A percentile compares a stretch with the other conserved stretches of the same genome.
Conservation (phyloP, 2,329 filamentous ascomycete species). For the Dendryphion nanum region DNA sequence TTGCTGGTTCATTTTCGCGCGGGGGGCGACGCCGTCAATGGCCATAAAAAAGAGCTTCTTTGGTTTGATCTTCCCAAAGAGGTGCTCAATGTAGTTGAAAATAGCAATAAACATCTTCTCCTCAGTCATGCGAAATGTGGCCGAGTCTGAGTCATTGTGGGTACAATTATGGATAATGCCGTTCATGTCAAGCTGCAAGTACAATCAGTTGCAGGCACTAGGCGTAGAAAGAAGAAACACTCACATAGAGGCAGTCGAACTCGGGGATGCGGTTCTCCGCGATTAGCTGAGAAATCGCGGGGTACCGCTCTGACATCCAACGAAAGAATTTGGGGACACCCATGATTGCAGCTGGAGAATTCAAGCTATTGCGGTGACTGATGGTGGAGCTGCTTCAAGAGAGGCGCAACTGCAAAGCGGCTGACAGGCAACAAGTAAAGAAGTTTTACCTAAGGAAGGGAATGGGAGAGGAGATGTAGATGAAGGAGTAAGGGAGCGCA, state of each 20-base stretch:
- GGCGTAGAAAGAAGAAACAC: constrained; percentile 19
- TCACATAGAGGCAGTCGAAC: constrained; percentile 92
- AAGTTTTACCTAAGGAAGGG: neutral
- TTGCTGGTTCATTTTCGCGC: constrained; percentile 99
- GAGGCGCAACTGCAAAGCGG: neutral
- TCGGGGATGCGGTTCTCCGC: constrained; percentile 98
- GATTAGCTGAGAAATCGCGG: constrained; percentile 95
- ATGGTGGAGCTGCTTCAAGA: neutral
- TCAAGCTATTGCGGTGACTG: neutral
- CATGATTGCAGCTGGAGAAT: constrained; percentile 40
- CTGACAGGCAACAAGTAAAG: neutral
- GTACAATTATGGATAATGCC: constrained; percentile 99
- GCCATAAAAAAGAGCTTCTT: constrained; percentile 99
- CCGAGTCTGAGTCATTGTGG: constrained; percentile 91
- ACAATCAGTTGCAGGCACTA: constrained; percentile 11
- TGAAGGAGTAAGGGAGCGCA: no score
- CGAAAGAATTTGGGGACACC: constrained; percentile 92
- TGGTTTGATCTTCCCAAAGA: constrained; percentile 98
- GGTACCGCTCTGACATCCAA: constrained; percentile 99
- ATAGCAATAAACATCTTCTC: constrained; percentile 99
- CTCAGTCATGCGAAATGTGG: constrained; percentile 88
- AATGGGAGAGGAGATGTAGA: constrained; percentile 12
- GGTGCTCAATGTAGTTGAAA: constrained; percentile 99
- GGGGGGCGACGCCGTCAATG: constrained; percentile 93
- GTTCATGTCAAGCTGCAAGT: constrained; percentile 81